Base-by-base conservation (phyloP, 225 moss, liverwort and hornwort species). In the Sphagnum contortum region DNA sequence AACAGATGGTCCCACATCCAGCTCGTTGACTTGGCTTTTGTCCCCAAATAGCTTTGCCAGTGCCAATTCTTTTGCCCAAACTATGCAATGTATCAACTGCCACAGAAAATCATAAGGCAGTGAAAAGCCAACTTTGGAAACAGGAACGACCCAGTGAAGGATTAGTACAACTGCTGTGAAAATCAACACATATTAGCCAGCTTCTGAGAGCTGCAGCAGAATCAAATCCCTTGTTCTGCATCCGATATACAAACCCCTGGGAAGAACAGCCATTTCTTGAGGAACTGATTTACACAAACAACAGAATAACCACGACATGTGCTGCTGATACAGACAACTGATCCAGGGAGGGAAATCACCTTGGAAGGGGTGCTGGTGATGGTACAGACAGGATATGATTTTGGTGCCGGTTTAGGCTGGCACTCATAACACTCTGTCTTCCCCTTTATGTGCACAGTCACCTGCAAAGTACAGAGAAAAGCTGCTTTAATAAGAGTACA, bases 331-430 rank as follows among this genome's bases (percentile, higher is more conserved):
- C 29, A 29, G 29, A 29, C 29, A 29, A 29, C 1, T 29, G 29
- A 29, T 29, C 29, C 29, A 29, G 29, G 29, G 29, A 29, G 29
- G 29, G 59, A 62, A 68, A 50, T 63, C 60, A 91, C 94, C 94
- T 93, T 93, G 11, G 98, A 90, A 12, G 98, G 98, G 64, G 98
- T 98, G 72, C 98, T 98, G 64, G 98, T 98, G 60, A 98, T 98
- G 3, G 98, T 98, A 69, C 98, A 98, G 69, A 98, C 92, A 75
- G 98, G 98, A 81, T 89, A 98, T 0, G 90, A 89, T 70, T 93
- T 98, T 5, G 98, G 98, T 62, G 93, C 91, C 58, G 98, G 98
- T 72, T 98, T 98, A 48, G 98, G 91, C 70, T 93, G 98, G 72
- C 98, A 98, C 72, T 98, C 93, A 58, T 98, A 98, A 70, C 98